phyloP scores from a whole-genome alignment of 2,329 filamentous ascomycete species.

The Rhynchosporium secalis region DNA sequence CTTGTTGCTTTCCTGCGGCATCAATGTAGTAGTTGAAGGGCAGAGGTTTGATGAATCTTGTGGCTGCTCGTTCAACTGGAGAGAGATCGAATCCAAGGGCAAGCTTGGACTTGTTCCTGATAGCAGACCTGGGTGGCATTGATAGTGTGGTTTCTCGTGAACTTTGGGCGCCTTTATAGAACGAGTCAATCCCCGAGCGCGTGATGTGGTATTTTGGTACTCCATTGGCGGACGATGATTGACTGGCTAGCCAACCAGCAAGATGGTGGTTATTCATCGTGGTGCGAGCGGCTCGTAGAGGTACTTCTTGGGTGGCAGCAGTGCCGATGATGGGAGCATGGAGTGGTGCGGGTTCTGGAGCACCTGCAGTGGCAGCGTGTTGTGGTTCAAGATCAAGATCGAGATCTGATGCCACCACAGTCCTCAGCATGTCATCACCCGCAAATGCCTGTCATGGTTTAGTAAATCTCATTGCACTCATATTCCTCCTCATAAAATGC shows the following conservation, averaged over 20 bases:
- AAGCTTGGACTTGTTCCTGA: neutral
- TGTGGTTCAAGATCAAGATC: too few species aligned
- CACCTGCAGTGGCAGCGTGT: neutral
- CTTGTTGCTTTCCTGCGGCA: neutral
- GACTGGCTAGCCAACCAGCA: neutral
- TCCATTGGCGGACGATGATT: too few species aligned
- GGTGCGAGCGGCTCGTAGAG: neutral
- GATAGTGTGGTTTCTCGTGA: neutral
- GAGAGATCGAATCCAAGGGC: neutral
- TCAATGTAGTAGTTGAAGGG: neutral
- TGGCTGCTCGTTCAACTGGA: neutral
- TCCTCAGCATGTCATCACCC: neutral
- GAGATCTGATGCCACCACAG: neutral
- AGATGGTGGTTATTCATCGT: neutral
- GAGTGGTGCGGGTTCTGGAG: neutral
- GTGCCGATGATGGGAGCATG: neutral
- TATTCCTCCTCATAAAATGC: too few species aligned
- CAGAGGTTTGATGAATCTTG: neutral
- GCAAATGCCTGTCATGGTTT: neutral
- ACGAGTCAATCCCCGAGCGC: too few species aligned
- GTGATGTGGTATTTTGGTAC: too few species aligned
- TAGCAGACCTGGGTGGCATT: neutral
- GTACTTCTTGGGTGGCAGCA: neutral
- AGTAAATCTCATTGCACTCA: neutral
- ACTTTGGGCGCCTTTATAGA: too few species aligned